phyloP scores from a whole-genome alignment of 306 rosid species.

The Lathyrus sativus region DNA sequence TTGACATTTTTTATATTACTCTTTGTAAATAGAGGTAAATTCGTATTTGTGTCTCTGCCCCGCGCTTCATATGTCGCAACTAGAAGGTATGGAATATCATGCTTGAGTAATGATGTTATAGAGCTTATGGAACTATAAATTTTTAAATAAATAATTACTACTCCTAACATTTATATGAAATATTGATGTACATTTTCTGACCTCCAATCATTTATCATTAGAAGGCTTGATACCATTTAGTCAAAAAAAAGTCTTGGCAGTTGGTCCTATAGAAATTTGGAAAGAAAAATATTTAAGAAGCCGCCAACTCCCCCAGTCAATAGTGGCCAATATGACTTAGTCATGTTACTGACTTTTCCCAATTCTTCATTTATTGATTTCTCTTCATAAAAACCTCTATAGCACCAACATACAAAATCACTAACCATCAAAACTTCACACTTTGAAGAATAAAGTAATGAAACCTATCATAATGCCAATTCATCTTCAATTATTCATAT shows the following conservation, averaged over 20 bases:
- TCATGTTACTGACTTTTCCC: not conserved
- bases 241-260: not conserved
- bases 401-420: not conserved
- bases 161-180: too few species aligned
- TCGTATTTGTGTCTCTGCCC: too few species aligned
- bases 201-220: not conserved
- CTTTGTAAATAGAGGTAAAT: too few species aligned
- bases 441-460: not conserved
- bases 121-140: not conserved
- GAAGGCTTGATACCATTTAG: not conserved
- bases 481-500: constrained; percentile 25
- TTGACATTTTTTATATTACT: too few species aligned
- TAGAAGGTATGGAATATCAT: too few species aligned
- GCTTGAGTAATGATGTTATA: too few species aligned
- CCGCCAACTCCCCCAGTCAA: not conserved
- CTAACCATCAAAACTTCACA: not conserved
- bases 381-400: not conserved
- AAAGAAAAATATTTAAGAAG: not conserved
- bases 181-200: not conserved
- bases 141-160: not conserved
- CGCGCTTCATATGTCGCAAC: too few species aligned
- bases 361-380: not conserved
- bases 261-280: not conserved
- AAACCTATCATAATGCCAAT: constrained; percentile 39
- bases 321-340: not conserved